phyloP scores from a whole-genome alignment of 257 asterid genomes.

The Penstemon barbatus region DNA sequence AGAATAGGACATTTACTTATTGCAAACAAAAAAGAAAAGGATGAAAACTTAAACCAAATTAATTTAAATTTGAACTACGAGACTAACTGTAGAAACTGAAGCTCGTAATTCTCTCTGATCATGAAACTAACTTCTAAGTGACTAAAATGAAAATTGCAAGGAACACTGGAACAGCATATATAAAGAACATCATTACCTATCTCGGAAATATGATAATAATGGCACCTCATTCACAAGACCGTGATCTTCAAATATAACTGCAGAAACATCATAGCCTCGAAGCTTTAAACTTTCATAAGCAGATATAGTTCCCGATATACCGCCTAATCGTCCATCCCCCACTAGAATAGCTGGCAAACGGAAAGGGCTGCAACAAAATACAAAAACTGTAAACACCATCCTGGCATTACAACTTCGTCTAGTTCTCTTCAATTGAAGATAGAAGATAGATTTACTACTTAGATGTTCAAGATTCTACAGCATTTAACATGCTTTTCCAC shows the following conservation, averaged over 20 bases:
- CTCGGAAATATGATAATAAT: slow-evolving; percentile 59
- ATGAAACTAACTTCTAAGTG: slow-evolving; percentile 16
- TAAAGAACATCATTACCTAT: slow-evolving; percentile 49
- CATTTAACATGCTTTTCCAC: slow-evolving; percentile 9
- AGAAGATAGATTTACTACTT: neutral
- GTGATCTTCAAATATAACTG: slow-evolving; percentile 82
- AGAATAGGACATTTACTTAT: slow-evolving; percentile 1
- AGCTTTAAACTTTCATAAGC: slow-evolving; percentile 86
- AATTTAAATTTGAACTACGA: neutral
- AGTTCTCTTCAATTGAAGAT: neutral
- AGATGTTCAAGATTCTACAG: slow-evolving; percentile 9
- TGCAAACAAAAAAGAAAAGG: neutral
- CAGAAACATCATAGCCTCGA: slow-evolving; percentile 92
- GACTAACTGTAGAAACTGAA: slow-evolving; percentile 6
- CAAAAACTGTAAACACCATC: slow-evolving; percentile 24
- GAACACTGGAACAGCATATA: slow-evolving; percentile 2
- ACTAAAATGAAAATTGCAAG: slow-evolving; percentile 17
- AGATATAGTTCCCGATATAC: slow-evolving; percentile 96
- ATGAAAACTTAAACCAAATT: neutral
- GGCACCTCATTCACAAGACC: slow-evolving; percentile 85
- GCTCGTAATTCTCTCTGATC: slow-evolving; percentile 13
- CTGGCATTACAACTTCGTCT: slow-evolving; percentile 11
- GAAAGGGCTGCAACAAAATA: slow-evolving; percentile 64
- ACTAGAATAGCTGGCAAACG: slow-evolving; percentile 93
- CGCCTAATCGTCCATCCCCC: slow-evolving; percentile 97